phyloP scores from a whole-genome alignment of 2,329 filamentous ascomycete species.

The Pseudogymnoascus sp. region DNA sequence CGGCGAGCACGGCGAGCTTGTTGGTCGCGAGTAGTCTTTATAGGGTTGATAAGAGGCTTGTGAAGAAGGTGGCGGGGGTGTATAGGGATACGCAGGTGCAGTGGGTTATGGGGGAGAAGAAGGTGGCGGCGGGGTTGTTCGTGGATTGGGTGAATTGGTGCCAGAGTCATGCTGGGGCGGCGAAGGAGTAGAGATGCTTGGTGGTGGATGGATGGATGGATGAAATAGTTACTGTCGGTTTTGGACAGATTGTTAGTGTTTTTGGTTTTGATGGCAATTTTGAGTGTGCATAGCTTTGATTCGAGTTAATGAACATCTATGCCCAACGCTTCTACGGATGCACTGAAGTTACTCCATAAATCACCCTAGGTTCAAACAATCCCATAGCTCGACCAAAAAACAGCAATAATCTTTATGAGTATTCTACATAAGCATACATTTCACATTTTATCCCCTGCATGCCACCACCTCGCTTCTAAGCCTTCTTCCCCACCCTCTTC shows the following conservation, averaged over 20 bases:
- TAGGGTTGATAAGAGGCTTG: constrained; percentile 42
- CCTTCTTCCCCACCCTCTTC: background rate
- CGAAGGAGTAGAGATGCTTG: background rate
- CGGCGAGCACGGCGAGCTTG: constrained; percentile 66
- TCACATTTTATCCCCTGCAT: background rate
- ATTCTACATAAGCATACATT: constrained; percentile 9
- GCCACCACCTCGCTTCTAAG: background rate
- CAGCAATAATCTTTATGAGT: constrained; percentile 7
- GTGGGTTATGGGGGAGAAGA: constrained; percentile 51
- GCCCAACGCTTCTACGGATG: background rate
- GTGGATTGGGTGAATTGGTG: constrained; percentile 71
- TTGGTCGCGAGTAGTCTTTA: constrained; percentile 58
- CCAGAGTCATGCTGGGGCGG: constrained; percentile 36
- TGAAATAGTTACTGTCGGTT: background rate
- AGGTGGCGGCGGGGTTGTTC: constrained; percentile 60
- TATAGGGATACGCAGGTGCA: constrained; percentile 55
- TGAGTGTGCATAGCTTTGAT: background rate
- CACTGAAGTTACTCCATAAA: background rate
- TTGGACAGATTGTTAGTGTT: background rate
- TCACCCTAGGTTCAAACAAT: background rate
- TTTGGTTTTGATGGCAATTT: background rate
- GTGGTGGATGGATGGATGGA: background rate
- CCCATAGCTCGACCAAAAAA: background rate
- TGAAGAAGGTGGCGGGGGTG: constrained; percentile 52
- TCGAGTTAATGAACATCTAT: constrained; percentile 4